Conservation (phyloP, 169 alveolate genomes). For the Neospora caninum region DNA sequence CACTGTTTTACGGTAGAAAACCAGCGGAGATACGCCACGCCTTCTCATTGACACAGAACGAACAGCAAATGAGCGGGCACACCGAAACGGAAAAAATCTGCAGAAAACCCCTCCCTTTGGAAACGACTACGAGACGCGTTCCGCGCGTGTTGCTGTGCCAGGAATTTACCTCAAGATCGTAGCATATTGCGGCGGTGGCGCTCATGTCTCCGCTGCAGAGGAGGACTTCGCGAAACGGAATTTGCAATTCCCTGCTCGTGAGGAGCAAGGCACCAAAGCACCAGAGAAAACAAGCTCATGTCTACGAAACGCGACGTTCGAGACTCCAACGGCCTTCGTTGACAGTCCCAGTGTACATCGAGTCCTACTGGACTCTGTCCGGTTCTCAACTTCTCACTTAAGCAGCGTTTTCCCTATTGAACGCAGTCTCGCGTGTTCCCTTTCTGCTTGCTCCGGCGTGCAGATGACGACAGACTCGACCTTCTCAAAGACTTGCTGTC, state of each 20-base stretch:
- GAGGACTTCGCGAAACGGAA: conserved; percentile 44
- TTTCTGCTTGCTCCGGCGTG: conserved; percentile 35
- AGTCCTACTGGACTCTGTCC: too few relatives aligned
- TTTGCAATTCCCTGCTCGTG: conserved; percentile 34
- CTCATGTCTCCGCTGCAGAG: conserved; percentile 42
- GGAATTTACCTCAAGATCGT: conserved; percentile 48
- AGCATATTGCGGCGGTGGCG: conserved; percentile 25
- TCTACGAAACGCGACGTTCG: not conserved
- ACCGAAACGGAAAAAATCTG: too few relatives aligned
- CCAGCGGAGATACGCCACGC: too few relatives aligned
- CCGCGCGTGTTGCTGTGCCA: too few relatives aligned
- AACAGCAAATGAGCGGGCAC: too few relatives aligned
- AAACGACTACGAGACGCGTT: too few relatives aligned
- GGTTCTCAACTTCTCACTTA: not conserved
- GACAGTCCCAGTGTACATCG: too few relatives aligned
- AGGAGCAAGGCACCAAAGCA: not conserved
- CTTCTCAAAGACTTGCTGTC: conserved; percentile 46
- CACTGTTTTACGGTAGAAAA: too few relatives aligned
- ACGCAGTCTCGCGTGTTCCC: conserved; percentile 11
- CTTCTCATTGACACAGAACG: too few relatives aligned
- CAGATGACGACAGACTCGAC: conserved; percentile 43
- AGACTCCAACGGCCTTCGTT: too few relatives aligned
- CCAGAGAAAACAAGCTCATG: not conserved
- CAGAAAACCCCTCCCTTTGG: too few relatives aligned
- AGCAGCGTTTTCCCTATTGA: not conserved